Percentiles rank a stretch among this genome's conserved stretches.
Conservation (phyloP, 176 grass and related monocot species). For the Carex pumila region DNA sequence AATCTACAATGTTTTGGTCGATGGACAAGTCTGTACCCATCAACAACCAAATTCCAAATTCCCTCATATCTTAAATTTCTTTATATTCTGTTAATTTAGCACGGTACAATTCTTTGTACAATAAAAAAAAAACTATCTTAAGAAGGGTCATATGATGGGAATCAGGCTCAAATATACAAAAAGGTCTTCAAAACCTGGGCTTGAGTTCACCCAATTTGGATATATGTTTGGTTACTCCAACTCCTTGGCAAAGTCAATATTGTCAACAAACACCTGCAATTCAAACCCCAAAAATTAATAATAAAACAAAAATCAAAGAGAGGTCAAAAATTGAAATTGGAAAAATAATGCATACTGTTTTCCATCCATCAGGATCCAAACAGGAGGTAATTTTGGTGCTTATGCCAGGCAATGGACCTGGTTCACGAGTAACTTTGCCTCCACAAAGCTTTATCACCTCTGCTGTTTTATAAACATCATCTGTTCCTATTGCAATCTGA, state of each 20-base stretch:
- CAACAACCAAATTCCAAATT: not conserved
- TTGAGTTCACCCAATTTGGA: not conserved
- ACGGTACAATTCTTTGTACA: not conserved
- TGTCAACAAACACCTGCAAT: constrained; percentile 70
- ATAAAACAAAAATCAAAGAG: not conserved
- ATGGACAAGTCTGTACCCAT: not conserved
- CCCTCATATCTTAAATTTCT: not conserved
- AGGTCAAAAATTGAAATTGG: not conserved
- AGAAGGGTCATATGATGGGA: not conserved
- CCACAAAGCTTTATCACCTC: constrained; percentile 50
- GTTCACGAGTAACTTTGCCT: constrained; percentile 53
- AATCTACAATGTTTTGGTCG: not conserved
- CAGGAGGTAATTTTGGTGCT: constrained; percentile 72
- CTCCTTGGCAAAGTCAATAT: constrained; percentile 66
- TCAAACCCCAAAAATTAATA: not conserved
- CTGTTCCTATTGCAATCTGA: constrained; percentile 76
- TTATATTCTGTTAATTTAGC: not conserved
- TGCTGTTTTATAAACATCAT: constrained; percentile 69
- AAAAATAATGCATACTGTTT: constrained; percentile 43
- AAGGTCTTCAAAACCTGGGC: not conserved
- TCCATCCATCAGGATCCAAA: constrained; percentile 82
- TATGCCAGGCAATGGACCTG: constrained; percentile 61
- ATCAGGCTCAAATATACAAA: not conserved
- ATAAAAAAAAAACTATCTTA: not conserved
- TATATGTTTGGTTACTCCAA: constrained; percentile 28